Evolutionary conservation across 2,329 filamentous ascomycete genomes (phyloP).

Genomic region (Apiospora pterosperma): DNA sequence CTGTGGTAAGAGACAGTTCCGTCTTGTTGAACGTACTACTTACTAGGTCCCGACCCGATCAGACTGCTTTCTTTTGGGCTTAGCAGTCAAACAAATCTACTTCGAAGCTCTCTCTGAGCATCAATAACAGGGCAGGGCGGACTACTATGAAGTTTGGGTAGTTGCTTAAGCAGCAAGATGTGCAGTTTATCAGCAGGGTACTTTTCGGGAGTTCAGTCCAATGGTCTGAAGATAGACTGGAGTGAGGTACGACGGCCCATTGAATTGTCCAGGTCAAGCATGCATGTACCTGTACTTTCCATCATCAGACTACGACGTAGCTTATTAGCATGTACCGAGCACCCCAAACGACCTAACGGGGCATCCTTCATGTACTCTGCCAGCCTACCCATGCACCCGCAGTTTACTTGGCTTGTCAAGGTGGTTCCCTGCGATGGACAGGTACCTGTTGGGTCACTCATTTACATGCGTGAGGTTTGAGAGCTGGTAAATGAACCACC

Average conservation of each 20-base stretch:
- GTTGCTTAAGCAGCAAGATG: background rate
- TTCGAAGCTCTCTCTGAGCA: background rate
- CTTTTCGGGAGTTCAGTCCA: too few species aligned
- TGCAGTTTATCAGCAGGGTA: too few species aligned
- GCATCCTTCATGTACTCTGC: background rate
- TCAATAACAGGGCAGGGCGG: background rate
- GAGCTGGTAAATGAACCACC: slow-evolving; percentile 12
- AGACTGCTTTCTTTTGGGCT: background rate
- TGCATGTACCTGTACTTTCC: background rate
- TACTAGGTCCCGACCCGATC: background rate
- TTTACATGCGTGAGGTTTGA: slow-evolving; percentile 12
- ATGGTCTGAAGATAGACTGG: too few species aligned
- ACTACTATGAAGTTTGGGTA: background rate
- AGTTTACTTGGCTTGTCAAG: slow-evolving; percentile 1
- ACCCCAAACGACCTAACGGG: background rate
- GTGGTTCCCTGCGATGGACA: slow-evolving; percentile 7
- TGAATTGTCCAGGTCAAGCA: background rate
- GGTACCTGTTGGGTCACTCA: slow-evolving; percentile 8
- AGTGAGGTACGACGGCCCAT: background rate
- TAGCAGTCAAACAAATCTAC: background rate
- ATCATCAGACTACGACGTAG: background rate
- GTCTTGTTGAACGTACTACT: slow-evolving; percentile 1
- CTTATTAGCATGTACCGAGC: background rate
- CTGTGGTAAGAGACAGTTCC: background rate
- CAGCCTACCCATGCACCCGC: slow-evolving; percentile 3